phyloP scores from a whole-genome alignment of 2,329 filamentous ascomycete species.

The Aaosphaeria arxii region DNA sequence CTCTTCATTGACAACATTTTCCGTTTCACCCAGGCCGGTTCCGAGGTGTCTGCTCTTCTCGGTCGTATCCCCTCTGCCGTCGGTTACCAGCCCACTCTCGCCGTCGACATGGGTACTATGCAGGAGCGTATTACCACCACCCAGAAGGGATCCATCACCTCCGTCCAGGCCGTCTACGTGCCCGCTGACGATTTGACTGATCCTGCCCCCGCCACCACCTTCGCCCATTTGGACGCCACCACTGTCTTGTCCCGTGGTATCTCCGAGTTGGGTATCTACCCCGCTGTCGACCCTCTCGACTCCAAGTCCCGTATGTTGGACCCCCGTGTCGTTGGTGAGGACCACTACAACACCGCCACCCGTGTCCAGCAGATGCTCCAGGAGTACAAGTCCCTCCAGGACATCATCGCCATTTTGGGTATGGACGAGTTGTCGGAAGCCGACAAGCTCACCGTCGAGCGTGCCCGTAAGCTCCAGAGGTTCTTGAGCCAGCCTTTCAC shows the following conservation, averaged over 20 bases:
- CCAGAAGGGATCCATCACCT: conserved; percentile 99
- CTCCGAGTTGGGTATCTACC: conserved; percentile 99
- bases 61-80: conserved; percentile 99
- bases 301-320: conserved; percentile 99
- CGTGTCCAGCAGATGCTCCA: conserved; percentile 99
- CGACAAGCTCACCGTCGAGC: conserved; percentile 99
- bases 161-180: conserved; percentile 99
- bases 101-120: conserved; percentile 98
- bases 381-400: conserved; percentile 99
- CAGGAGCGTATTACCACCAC: conserved; percentile 99
- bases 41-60: conserved; percentile 97
- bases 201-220: conserved; percentile 97
- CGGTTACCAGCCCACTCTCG: conserved; percentile 99
- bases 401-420: conserved; percentile 99
- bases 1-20: conserved; percentile 99
- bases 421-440: conserved; percentile 99
- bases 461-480: conserved; percentile 99
- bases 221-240: conserved; percentile 99
- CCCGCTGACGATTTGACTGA: conserved; percentile 99
- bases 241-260: conserved; percentile 99
- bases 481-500: conserved; percentile 99
- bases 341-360: conserved; percentile 94
- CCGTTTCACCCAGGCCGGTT: conserved; percentile 99
- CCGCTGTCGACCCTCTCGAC: conserved; percentile 98
- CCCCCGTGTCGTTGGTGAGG: conserved; percentile 95